phyloP scores from a whole-genome alignment of 2,329 filamentous ascomycete species.

The Colletotrichum navitas region DNA sequence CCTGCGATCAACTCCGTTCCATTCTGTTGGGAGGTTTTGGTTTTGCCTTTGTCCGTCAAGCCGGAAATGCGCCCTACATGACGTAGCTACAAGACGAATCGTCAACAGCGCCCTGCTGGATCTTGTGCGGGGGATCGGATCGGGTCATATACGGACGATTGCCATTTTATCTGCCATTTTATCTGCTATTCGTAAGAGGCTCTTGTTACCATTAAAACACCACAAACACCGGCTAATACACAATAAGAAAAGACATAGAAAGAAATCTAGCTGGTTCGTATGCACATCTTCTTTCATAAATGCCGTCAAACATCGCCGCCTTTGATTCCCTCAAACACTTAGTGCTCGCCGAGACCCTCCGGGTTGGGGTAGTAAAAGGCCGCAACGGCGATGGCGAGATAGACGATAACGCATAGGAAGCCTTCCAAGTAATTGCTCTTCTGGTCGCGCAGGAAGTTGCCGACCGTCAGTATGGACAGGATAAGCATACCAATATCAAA shows the following conservation, averaged over 20 bases:
- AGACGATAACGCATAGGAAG: slow-evolving; percentile 78
- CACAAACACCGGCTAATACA: background rate
- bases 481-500: slow-evolving; percentile 89
- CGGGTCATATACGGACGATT: background rate
- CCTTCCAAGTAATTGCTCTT: slow-evolving; percentile 95
- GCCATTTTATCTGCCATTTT: background rate
- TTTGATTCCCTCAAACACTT: background rate
- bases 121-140: background rate
- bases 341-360: slow-evolving; percentile 27
- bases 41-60: background rate
- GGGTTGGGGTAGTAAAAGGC: slow-evolving; percentile 69
- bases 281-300: background rate
- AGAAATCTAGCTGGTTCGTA: background rate
- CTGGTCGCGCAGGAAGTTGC: slow-evolving; percentile 87
- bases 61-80: background rate
- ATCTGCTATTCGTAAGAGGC: background rate
- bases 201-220: background rate
- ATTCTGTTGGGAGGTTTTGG: background rate
- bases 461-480: slow-evolving; percentile 86
- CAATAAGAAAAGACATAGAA: background rate
- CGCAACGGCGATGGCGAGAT: slow-evolving; percentile 70
- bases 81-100: background rate
- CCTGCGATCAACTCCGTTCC: background rate
- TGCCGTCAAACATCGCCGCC: background rate
- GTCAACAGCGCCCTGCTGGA: background rate